phyloP scores from a whole-genome alignment of 2,329 filamentous ascomycete species.

The Alternaria gansuensis region DNA sequence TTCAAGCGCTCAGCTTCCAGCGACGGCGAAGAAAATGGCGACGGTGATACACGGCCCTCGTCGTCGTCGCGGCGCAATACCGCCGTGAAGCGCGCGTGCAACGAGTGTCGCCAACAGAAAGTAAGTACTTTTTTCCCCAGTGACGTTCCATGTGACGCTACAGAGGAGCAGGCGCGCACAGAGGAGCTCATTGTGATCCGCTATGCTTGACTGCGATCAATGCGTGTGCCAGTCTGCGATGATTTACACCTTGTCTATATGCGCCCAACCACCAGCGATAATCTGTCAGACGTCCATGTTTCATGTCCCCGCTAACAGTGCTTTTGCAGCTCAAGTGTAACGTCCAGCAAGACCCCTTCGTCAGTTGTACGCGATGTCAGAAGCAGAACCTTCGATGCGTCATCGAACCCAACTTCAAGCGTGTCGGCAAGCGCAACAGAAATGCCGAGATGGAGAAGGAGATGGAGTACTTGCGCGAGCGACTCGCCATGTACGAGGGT shows the following conservation, averaged over 20 bases:
- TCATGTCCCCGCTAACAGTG: conserved; percentile 30
- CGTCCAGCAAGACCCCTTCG: conserved; percentile 81
- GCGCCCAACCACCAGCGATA: neutral
- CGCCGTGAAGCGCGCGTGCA: conserved; percentile 75
- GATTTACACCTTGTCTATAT: neutral
- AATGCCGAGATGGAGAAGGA: conserved; percentile 89
- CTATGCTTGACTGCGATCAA: conserved; percentile 1
- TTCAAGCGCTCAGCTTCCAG: conserved; percentile 52
- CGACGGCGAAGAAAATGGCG: conserved; percentile 50
- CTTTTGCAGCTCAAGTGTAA: conserved; percentile 76
- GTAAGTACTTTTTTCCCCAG: conserved; percentile 56
- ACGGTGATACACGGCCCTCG: conserved; percentile 36
- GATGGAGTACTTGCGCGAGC: conserved; percentile 68
- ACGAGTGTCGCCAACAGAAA: conserved; percentile 87
- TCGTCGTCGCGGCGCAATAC: conserved; percentile 45
- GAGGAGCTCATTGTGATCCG: neutral
- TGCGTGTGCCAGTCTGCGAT: neutral
- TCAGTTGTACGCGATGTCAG: conserved; percentile 78
- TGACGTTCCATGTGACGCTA: neutral
- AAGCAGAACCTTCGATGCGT: conserved; percentile 84
- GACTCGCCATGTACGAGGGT: conserved; percentile 68
- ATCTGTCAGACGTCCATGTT: conserved; percentile 8
- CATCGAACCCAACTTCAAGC: conserved; percentile 88
- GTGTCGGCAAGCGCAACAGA: conserved; percentile 80
- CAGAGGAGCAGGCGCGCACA: neutral